Evolutionary conservation across 257 asterid species (phyloP).

Genomic region (Ilex asprella): DNA sequence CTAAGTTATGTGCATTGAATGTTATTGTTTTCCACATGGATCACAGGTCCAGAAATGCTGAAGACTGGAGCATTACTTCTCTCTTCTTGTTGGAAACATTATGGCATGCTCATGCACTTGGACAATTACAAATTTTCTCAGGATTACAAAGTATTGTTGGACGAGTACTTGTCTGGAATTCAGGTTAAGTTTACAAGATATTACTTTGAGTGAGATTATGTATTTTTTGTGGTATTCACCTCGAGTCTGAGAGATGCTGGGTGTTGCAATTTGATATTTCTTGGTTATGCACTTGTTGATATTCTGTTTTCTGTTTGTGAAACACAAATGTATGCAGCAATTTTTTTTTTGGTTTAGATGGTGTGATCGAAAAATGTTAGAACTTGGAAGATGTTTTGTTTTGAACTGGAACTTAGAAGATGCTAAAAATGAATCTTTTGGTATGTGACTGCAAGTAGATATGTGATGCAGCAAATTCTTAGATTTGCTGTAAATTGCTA

Average conservation of each 20-base stretch:
- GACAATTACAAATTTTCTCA: slow-evolving; percentile 55
- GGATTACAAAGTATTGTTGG: slow-evolving; percentile 54
- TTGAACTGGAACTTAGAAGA: too few species aligned
- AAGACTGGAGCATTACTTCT: slow-evolving; percentile 69
- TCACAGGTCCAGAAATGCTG: slow-evolving; percentile 49
- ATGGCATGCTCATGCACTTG: slow-evolving; percentile 63
- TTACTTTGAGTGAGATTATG: not conserved
- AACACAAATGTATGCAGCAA: not conserved
- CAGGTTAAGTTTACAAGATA: slow-evolving; percentile 38
- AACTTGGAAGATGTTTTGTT: too few species aligned
- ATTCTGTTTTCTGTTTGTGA: not conserved
- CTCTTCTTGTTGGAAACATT: slow-evolving; percentile 95
- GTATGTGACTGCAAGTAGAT: too few species aligned
- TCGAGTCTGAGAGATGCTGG: not conserved
- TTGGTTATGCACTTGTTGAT: not conserved
- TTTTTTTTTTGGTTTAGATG: not conserved
- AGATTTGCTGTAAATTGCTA: too few species aligned
- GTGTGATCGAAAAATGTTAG: too few species aligned
- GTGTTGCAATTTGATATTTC: not conserved
- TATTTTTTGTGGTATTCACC: not conserved
- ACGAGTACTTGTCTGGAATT: slow-evolving; percentile 79
- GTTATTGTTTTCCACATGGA: slow-evolving; percentile 13
- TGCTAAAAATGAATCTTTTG: too few species aligned
- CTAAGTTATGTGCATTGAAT: slow-evolving; percentile 18
- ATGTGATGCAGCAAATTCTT: too few species aligned